Evolutionary conservation across 2,329 filamentous ascomycete genomes (phyloP), one percentile per base, ranked within the genome.

Genomic region (Talaromyces verruculosus): DNA sequence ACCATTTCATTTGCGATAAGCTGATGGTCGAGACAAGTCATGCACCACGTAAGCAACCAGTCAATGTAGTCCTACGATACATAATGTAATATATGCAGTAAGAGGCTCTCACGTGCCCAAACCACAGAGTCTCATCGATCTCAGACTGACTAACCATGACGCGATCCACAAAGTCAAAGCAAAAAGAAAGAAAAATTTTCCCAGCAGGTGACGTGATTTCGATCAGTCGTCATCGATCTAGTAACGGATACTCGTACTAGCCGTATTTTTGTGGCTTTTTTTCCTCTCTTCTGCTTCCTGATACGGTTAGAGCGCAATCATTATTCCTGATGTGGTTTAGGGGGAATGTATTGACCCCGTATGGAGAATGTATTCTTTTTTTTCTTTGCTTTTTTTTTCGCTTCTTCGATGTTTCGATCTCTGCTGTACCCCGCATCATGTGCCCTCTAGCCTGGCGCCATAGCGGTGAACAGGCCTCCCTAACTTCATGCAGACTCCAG

Each of bases 351-450:
- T 19, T 45, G 28, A 41, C 37, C 22, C 37, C 35, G 57, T 59
- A 59, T 8, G 19, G 57, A 59, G 37, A 35, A 30, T 25, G 57
- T 58, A 33, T 33, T 55, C 8, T 17, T 11, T 55, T 19, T 57
- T 19, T 57, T 35, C 30, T 35, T 35, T 57, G 22, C 33, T 37
- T 37, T 35, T 37, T 19, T 35, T 49, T 55, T 53, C 19, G 13
- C 28, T n/a, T 51, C 30, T 22, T 25, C 25, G 25, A 25, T 49
- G 59, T 30, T 61, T 33, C 59, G 60, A 59, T 63, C 45, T 37
- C 30, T 62, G 61, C 62, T 64, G 62, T 64, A 64, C 62, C 62
- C 62, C 62, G 62, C 62, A 49, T 64, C 62, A 63, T 63, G 61
- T 57, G 61, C 61, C 47, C 6, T 2, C 15, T 35, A 55, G 19